Evolutionary conservation across 352 stramenopile genomes (phyloP), one percentile per base, ranked within the genome.

Genomic region (Globisporangium paroecandrum): DNA sequence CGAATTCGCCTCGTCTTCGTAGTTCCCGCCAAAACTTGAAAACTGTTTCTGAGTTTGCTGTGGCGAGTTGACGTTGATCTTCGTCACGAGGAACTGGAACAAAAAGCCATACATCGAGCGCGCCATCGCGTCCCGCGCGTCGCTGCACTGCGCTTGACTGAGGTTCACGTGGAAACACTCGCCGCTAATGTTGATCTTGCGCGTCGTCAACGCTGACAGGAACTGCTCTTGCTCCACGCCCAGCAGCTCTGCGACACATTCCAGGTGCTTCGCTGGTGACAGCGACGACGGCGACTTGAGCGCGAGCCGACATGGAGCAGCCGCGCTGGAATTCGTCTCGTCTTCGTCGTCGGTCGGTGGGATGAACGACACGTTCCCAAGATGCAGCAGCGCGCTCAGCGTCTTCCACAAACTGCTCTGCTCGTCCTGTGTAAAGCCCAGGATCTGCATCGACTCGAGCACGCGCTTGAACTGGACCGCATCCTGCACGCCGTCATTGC

Each of bases 41-140:
- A 64, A 13, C 2, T 41, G 59, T 9, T 66, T 34, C 43, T 72
- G 66, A 70, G 43, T 25, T 61, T 60, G 46, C 41, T 60, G 67
- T 10, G 56, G 65, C 66, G 49, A 61, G 73, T 76, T 56, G 57
- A 74, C 62, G 64, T 97, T 97, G 15, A 97, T 81, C 46, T 88
- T 86, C 9, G 70, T 79, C 2, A 97, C 89, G 29, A 97, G 65
- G 60, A 87, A 96, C 41, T 94, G 77, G 65, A 97, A 97, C 10
- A 97, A 61, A 59, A 85, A 86, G 18, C 77, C 78, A 69, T 97
- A 97, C 25, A 97, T 64, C 29, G 90, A 89, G 27, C 85, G 86
- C 9, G 85, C 80, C 65, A 91, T 85, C 1, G 82, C 83, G 58
- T 96, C 87, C 32, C 89, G 81, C 9, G 80, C 79, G 60, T 94